Evolutionary conservation across 208 protist genomes (phyloP), one percentile per base, ranked within the genome.

Genomic region (Trypanosoma melophagium): DNA sequence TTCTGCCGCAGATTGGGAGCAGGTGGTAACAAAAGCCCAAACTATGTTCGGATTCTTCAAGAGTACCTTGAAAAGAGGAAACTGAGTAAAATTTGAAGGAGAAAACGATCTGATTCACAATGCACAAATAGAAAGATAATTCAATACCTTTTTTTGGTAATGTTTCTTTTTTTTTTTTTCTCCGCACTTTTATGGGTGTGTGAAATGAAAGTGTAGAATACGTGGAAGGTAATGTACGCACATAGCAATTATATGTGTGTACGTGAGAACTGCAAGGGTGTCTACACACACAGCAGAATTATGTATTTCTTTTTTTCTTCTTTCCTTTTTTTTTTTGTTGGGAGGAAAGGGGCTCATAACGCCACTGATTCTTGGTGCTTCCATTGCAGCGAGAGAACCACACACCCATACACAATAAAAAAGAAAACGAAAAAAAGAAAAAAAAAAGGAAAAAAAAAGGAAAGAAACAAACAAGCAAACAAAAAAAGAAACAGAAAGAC

Each of bases 41-140:
- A 35, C 74, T 56, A 92, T 92, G 86, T 89, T 81, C 51, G 35
- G 38, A 40, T 86, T 83, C 51, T 91, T 88, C 40, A 66, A 71
- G 9, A 42, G 41, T 21, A 54, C 66, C 12, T 56, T 62, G 60
- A 58, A 54, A 3, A 9, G 19, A 13, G n/a, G 9, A 16, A 42
- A 17, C 14, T 52, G 13, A 60, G 41, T 42, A 12, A 28, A 55
- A 16, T 35, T 17, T 14, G 1, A 9, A 49, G 12, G 17, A 3
- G 9, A 12, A 17, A 24, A n/a, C 35, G 47, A 47, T 55, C 4
- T 28, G 12, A 17, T 22, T 35, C 1, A 5, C 28, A 5, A 35
- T 5, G 28, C 28, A 5, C 28, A 35, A 35, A 35, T 7, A 35
- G 28, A 35, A 35, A 35, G 3, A 35, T 35, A 7, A 7, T 35